A percentile compares a stretch with the other conserved stretches of the same genome.
phyloP scores from a whole-genome alignment of 1,284 basidiomycete species.

The Ceratobasidium sp. region DNA sequence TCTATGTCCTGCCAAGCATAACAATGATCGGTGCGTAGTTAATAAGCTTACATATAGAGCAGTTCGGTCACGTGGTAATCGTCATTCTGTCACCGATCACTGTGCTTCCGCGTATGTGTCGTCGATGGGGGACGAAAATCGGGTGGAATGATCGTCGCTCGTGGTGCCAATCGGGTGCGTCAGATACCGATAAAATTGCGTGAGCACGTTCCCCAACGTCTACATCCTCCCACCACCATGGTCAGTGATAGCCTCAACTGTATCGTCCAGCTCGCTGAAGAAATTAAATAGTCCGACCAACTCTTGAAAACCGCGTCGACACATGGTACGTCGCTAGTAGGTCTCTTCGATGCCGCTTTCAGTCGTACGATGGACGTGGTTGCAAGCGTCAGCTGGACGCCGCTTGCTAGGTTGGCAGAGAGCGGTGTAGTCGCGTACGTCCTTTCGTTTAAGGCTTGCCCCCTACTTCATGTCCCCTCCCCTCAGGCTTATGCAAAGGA shows the following conservation, averaged over 20 bases:
- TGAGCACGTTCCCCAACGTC: too few relatives aligned
- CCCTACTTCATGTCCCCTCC: background rate
- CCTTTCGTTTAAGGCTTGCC: constrained; percentile 28
- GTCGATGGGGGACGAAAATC: too few relatives aligned
- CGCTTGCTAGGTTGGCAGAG: constrained; percentile 60
- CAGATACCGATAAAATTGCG: too few relatives aligned
- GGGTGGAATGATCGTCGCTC: too few relatives aligned
- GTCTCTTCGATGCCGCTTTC: constrained; percentile 17
- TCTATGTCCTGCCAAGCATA: too few relatives aligned
- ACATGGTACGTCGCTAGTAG: constrained; percentile 21
- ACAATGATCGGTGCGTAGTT: too few relatives aligned
- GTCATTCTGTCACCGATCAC: too few relatives aligned
- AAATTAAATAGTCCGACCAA: constrained; percentile 26
- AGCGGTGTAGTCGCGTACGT: constrained; percentile 65
- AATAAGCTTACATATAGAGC: too few relatives aligned
- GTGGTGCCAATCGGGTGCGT: too few relatives aligned
- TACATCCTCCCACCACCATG: constrained; percentile 18
- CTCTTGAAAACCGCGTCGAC: constrained; percentile 33
- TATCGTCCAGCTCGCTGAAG: background rate
- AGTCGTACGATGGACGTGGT: constrained; percentile 19
- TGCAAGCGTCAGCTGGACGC: constrained; percentile 26
- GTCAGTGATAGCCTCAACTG: constrained; percentile 4
- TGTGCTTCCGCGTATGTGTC: too few relatives aligned
- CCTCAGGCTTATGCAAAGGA: constrained; percentile 65
- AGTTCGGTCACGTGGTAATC: too few relatives aligned